Evolutionary conservation across 208 protist species (phyloP).

Genomic region (Leishmania amazonensis): DNA sequence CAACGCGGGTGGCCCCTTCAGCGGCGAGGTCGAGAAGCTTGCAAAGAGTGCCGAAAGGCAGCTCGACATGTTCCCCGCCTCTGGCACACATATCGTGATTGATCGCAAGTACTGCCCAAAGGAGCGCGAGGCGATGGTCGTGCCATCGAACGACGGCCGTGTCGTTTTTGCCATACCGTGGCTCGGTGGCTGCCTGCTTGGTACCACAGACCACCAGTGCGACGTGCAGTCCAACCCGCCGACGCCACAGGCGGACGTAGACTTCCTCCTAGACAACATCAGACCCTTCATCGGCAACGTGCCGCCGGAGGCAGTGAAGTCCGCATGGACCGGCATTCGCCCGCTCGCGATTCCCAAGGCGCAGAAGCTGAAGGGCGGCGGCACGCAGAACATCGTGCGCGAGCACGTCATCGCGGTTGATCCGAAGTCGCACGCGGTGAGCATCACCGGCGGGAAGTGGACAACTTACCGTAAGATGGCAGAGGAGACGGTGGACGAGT

Average conservation of each 20-base stretch:
- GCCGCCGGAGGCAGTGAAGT: constrained; percentile 65
- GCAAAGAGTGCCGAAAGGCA: constrained; percentile 41
- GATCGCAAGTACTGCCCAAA: constrained; percentile 78
- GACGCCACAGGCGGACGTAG: constrained; percentile 70
- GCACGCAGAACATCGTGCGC: constrained; percentile 87
- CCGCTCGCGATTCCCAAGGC: constrained; percentile 58
- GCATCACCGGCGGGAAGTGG: constrained; percentile 95
- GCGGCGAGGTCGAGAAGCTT: constrained; percentile 82
- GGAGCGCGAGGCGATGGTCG: constrained; percentile 78
- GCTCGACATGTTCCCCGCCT: constrained; percentile 69
- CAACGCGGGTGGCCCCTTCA: constrained; percentile 92
- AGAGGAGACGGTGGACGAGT: constrained; percentile 87
- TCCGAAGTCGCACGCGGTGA: constrained; percentile 67
- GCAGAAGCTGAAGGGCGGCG: constrained; percentile 17
- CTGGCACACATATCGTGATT: constrained; percentile 89
- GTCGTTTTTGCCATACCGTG: constrained; percentile 95
- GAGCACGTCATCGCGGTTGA: constrained; percentile 93
- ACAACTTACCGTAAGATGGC: constrained; percentile 96
- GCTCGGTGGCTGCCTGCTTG: constrained; percentile 93
- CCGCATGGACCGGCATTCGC: constrained; percentile 88
- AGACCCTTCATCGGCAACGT: constrained; percentile 66
- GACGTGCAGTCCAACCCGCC: constrained; percentile 67
- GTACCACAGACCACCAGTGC: constrained; percentile 91
- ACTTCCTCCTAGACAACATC: constrained; percentile 87
- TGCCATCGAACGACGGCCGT: constrained; percentile 93